A percentile compares a stretch with the other conserved stretches of the same genome.
phyloP scores from a whole-genome alignment of 306 rosid genomes.

The Heteromeles arbutifolia region DNA sequence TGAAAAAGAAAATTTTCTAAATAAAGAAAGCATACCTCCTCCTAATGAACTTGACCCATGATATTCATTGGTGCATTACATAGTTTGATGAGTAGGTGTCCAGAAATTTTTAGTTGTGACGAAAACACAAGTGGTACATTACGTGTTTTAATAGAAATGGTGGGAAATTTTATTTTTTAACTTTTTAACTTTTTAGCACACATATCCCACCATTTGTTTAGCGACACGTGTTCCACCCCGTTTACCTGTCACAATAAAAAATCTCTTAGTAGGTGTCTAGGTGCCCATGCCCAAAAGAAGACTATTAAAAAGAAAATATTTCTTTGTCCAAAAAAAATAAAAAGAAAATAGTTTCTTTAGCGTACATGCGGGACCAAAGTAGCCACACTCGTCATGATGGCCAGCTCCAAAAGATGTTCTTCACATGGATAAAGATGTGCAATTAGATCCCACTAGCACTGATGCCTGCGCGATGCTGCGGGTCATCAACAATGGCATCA shows the following conservation, averaged over 20 bases:
- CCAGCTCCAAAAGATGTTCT: background rate
- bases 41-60: background rate
- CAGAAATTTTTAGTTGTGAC: too few relatives aligned
- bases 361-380: constrained; percentile 16
- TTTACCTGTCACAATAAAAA: too few relatives aligned
- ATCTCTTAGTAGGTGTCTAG: background rate
- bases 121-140: too few relatives aligned
- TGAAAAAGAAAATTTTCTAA: too few relatives aligned
- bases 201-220: too few relatives aligned
- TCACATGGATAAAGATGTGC: constrained; percentile 3
- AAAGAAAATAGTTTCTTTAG: background rate
- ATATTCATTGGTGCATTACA: background rate
- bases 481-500: too few relatives aligned
- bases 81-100: background rate
- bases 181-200: too few relatives aligned
- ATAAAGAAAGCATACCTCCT: background rate
- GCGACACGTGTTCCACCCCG: too few relatives aligned
- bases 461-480: too few relatives aligned
- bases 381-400: constrained; percentile 8
- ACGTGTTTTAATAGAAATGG: too few relatives aligned
- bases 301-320: background rate
- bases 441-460: background rate
- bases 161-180: too few relatives aligned
- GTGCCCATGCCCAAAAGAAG: background rate
- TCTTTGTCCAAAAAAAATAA: too few relatives aligned